Base-by-base conservation (phyloP, 2,329 filamentous ascomycete genomes). In the Trichoderma aggressivum region DNA sequence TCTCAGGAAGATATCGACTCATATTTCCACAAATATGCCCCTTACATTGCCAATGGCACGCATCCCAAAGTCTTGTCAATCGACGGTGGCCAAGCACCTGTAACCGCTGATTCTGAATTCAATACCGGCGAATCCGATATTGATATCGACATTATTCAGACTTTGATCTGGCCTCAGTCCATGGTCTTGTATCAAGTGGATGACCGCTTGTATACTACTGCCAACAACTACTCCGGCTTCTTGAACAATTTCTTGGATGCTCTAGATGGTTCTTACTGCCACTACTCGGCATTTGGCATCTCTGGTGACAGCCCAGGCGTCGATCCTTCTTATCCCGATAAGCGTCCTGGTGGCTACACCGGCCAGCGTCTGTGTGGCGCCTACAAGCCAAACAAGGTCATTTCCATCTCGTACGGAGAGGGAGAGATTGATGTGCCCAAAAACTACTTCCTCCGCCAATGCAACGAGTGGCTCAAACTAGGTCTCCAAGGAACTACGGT, bases 261-360 rank as follows among this genome's bases (percentile, higher is more conserved):
- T 32, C 79, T 87, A 36, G 85, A 87, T 74, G 85, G 84, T 5
- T 84, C 83, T 68, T 87, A 87, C 77, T 87, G 87, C 79, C 82
- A 81, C 12, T 84, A 83, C 71, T 79, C 79, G 14, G 85, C 84
- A 3, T 87, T 80, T 69, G 79, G 80, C 62, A 72, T 72, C 7
- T 67, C 72, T 5, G 72, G 72, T 28, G 71, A 73, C 26, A 72
- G 71, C 67, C 68, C 63, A 12, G 72, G 74, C 5, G 76, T 85
- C 18, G 85, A 87, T 70, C 82, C 83, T 2, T 76, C 77, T 3
- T 88, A 89, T 74, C 87, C 86, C 0, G 82, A 87, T 73, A 79
- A 81, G 2, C 78, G 79, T 78, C 36, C 75, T 1, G 84, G 80
- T 6, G 87, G 86, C 8, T 88, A 87, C 78, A 82, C 84, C 66